Evolutionary conservation across 768 basidiomycete species (phyloP), one percentile per base, ranked within the genome.

Genomic region (Amyloporia xantha): DNA sequence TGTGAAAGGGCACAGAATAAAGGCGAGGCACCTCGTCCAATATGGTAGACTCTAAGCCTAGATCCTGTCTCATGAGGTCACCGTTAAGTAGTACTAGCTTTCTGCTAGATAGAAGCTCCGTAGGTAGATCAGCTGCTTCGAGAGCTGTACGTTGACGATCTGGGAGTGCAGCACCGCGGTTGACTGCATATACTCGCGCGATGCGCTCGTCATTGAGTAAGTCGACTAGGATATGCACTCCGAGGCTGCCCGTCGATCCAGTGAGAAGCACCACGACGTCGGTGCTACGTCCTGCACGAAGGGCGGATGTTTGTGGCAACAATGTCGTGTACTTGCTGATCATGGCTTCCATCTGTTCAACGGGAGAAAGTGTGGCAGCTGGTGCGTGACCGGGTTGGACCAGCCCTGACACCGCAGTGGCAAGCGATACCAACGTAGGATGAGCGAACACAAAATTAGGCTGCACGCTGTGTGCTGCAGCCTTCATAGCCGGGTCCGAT

Each of bases 171-270:
- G 44, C 15, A 5, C 41, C 41, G 25, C 41, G 41, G 37, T 63
- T 63, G n/a, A 61, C 40, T 5, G 60, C 58, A 35, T 59, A 62
- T 23, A 64, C 55, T 41, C 48, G 51, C 35, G 20, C 49, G 33
- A 62, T 54, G 17, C 52, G 40, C 7, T 23, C n/a, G 7, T 51
- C 47, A 12, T 33, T 38, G 13, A 62, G 48, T 17, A 65, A 50
- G 21, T 56, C 50, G 17, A 56, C 54, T 12, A 68, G 56, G 17
- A 64, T 45, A 19, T 66, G 55, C 17, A 58, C 49, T 7, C 66
- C 66, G 13, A 68, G 50, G 4, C 55, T 56, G 3, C 66, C 66
- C 15, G 65, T 68, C 2, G 64, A 61, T 6, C 66, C 66, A 3
- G 66, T 68, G 41, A 66, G 28, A 11, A 68, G 54, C 11, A 62